A percentile compares a stretch with the other conserved stretches of the same genome.
These are phyloP conservation scores for Backusella sp. DNA, from an alignment of 192 early-diverging fungal genomes.

Conservation along the genomic window DNA sequence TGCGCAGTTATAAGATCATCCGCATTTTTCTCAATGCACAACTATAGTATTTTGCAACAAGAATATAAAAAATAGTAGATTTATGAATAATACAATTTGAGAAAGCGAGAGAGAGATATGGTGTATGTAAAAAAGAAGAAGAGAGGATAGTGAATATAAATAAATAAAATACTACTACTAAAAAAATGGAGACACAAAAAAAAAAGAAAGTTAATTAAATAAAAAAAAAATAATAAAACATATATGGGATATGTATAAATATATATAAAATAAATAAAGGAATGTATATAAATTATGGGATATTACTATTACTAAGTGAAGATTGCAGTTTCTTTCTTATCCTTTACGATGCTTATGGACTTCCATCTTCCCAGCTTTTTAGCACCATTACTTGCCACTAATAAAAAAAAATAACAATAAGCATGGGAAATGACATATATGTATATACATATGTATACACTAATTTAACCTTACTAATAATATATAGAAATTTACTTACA, in stretches of 20 bases:
- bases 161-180: not conserved
- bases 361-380: conserved; percentile 16
- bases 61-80: not conserved
- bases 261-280: not conserved
- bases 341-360: conserved; percentile 8
- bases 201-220: not conserved
- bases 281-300: not conserved
- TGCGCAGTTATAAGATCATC: not conserved
- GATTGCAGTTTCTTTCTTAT: not conserved
- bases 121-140: not conserved
- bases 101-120: not conserved
- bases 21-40: not conserved
- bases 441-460: not conserved
- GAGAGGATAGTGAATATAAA: not conserved
- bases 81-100: not conserved
- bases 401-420: too few relatives aligned
- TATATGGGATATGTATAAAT: not conserved
- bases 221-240: not conserved
- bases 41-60: too few relatives aligned
- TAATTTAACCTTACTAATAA: not conserved
- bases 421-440: not conserved
- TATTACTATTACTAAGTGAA: not conserved
- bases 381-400: not conserved
- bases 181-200: not conserved
- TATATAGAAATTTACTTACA: not conserved